Evolutionary conservation across 2,329 filamentous ascomycete genomes (phyloP), one percentile per base, ranked within the genome.

Genomic region (Colletotrichum brevisporum): DNA sequence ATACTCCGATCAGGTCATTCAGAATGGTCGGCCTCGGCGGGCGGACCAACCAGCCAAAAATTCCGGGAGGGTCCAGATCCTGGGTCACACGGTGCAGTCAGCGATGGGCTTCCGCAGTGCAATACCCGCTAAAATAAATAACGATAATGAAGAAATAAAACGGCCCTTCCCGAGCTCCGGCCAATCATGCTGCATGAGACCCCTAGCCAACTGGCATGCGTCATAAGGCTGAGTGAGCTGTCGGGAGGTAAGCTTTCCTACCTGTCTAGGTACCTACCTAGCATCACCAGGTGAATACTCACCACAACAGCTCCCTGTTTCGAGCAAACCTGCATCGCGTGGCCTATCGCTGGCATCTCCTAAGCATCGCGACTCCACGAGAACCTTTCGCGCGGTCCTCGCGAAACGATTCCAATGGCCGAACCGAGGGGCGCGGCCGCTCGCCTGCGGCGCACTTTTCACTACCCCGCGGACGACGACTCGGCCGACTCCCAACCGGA

Each of bases 401-500:
- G 36, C 24, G 53, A 21, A 10, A 16, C 5, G 13, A 26, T 18
- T 51, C 16, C 41, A 36, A 72, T 72, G 71, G 60, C 61, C 43
- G 72, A 76, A 71, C 65, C 74, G 26, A 74, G 73, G 71, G 70
- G 67, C 51, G 74, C 83, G 0, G 79, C 80, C 48, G 83, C 92
- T 60, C 90, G 92, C 71, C 83, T 96, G 52, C 91, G 94, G 75
- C 91, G 88, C 75, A 91, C 92, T 9, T 96, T 97, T 81, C 88
- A 87, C 70, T 96, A 95, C 81, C 92, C 92, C 5, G 80, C 83
- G 65, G 89, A 92, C 74, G 85, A 85, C 71, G 84, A 87, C 66
- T 83, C 85, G 61, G 84, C 87, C 43, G 84, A 86, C 77, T 80
- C 78, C 26, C 79, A 84, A 36, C 86, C 88, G 13, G 86, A 90